Percentiles rank a stretch among this genome's conserved stretches.
phyloP scores from a whole-genome alignment of 2,329 filamentous ascomycete genomes.

The Botrytis tulipae region DNA sequence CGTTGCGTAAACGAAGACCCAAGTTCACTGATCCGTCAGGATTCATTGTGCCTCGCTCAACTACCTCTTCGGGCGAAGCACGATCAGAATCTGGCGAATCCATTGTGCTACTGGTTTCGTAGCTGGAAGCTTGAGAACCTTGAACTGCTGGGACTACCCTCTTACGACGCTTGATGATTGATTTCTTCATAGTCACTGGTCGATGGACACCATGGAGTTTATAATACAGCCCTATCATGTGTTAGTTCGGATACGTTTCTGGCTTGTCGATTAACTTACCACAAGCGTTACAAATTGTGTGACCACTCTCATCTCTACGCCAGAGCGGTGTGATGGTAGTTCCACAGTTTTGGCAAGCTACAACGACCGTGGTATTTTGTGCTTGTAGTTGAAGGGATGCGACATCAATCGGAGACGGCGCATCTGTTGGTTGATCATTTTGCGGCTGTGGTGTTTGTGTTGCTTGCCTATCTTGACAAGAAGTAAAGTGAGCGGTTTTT shows the following conservation, averaged over 20 bases:
- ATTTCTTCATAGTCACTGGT: constrained; percentile 98
- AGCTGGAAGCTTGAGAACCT: constrained; percentile 43
- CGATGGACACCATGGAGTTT: constrained; percentile 93
- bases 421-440: constrained; percentile 35
- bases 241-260: constrained; percentile 24
- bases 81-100: constrained; percentile 39
- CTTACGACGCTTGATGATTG: constrained; percentile 93
- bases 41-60: constrained; percentile 53
- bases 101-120: constrained; percentile 45
- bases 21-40: constrained; percentile 65
- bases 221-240: constrained; percentile 72
- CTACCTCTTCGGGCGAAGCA: constrained; percentile 32
- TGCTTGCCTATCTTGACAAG: constrained; percentile 40
- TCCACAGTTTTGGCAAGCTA: constrained; percentile 94
- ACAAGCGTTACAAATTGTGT: constrained; percentile 98
- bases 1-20: constrained; percentile 51
- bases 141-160: constrained; percentile 79
- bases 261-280: constrained; percentile 57
- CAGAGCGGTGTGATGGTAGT: constrained; percentile 96
- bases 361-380: constrained; percentile 61
- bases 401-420: constrained; percentile 49
- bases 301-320: constrained; percentile 89
- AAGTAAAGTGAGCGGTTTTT: constrained; percentile 73
- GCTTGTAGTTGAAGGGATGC: constrained; percentile 46
- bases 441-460: constrained; percentile 30